These are phyloP conservation scores for Biscogniauxia mediterranea DNA, from an alignment of 2,329 filamentous ascomycete species.

Conservation along the genomic window DNA sequence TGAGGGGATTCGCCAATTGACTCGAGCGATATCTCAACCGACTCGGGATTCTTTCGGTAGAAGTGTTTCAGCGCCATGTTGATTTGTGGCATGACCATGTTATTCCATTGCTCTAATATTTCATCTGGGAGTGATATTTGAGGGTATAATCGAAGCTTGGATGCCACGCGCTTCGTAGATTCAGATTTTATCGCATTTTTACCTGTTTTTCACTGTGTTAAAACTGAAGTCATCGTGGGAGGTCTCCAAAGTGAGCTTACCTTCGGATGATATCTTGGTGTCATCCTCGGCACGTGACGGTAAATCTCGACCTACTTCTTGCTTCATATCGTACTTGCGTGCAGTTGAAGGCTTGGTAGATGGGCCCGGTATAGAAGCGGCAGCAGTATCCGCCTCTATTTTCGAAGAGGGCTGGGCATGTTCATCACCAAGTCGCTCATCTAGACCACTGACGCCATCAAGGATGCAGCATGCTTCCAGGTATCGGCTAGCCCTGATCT, in stretches of 20 bases:
- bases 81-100: constrained; percentile 68
- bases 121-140: constrained; percentile 58
- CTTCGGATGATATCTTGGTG: constrained; percentile 10
- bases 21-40: constrained; percentile 74
- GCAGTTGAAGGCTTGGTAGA: constrained; percentile 9
- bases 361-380: constrained; percentile 17
- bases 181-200: constrained; percentile 17
- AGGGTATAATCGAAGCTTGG: constrained; percentile 58
- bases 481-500: constrained; percentile 55
- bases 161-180: constrained; percentile 22
- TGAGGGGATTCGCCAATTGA: constrained; percentile 68
- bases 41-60: constrained; percentile 71
- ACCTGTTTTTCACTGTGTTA: constrained; percentile 16
- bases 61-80: constrained; percentile 69
- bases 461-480: constrained; percentile 62
- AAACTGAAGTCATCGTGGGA: constrained; percentile 8
- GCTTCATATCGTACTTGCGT: constrained; percentile 13
- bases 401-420: constrained; percentile 18
- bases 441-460: constrained; percentile 56
- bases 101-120: constrained; percentile 70
- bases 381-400: constrained; percentile 5
- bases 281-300: constrained; percentile 6
- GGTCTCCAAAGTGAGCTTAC: constrained; percentile 11
- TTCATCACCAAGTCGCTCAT: constrained; percentile 52
- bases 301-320: constrained; percentile 7